Evolutionary conservation across 352 stramenopile species (phyloP).

Genomic region (Hyaloperonospora brassicae): DNA sequence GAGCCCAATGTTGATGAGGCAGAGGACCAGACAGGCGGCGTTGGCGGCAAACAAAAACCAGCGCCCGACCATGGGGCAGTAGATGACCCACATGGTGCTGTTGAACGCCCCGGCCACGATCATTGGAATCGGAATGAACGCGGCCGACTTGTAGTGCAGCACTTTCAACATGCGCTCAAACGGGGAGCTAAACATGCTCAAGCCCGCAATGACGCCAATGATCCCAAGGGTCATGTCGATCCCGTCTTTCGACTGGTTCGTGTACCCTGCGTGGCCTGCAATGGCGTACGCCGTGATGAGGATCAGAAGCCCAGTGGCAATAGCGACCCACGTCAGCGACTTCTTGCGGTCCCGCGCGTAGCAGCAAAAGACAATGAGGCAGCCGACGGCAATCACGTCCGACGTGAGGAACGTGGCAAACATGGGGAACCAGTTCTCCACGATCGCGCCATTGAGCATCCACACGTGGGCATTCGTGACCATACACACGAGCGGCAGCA

Average conservation of each 20-base stretch:
- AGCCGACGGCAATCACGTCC: constrained; percentile 20
- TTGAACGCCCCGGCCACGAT: constrained; percentile 22
- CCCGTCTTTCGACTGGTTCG: constrained; percentile 27
- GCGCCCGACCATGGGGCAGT: constrained; percentile 25
- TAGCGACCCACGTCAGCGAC: constrained; percentile 13
- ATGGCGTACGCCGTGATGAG: constrained; percentile 27
- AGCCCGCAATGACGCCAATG: constrained; percentile 17
- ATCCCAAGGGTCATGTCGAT: constrained; percentile 26
- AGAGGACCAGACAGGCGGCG: constrained; percentile 20
- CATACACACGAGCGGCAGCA: constrained; percentile 32
- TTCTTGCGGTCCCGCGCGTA: constrained; percentile 26
- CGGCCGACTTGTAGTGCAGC: constrained; percentile 27
- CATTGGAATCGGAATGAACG: constrained; percentile 33
- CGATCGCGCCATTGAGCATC: constrained; percentile 30
- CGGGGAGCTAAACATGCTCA: constrained; percentile 31
- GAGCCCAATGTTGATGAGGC: constrained; percentile 17
- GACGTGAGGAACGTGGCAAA: constrained; percentile 29
- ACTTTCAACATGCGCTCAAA: constrained; percentile 31
- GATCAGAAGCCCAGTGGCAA: constrained; percentile 11
- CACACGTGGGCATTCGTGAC: constrained; percentile 28
- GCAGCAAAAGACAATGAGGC: constrained; percentile 22
- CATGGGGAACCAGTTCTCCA: constrained; percentile 33
- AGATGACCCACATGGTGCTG: constrained; percentile 34
- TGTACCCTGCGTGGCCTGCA: constrained; percentile 16
- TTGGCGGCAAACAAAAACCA: constrained; percentile 33